These are phyloP conservation scores for Narthecium ossifragum DNA, from an alignment of 106 monocot species.

Conservation along the genomic window DNA sequence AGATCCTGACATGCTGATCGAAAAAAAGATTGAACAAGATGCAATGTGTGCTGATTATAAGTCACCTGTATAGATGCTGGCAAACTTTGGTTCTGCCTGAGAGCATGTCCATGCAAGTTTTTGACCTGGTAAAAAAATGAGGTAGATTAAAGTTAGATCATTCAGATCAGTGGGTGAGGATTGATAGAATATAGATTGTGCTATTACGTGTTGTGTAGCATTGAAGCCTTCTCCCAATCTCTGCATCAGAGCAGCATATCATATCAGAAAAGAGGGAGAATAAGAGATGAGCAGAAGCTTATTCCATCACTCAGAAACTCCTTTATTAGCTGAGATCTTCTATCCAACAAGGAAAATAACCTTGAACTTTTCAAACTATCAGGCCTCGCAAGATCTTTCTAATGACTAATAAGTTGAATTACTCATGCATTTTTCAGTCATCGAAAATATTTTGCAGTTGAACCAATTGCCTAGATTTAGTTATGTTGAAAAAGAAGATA, in stretches of 20 bases:
- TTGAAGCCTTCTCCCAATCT: constrained; percentile 44
- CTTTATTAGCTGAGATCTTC: too few relatives aligned
- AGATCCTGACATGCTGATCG: not conserved
- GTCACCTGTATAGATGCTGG: constrained; percentile 40
- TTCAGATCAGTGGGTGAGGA: not conserved
- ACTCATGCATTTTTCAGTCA: too few relatives aligned
- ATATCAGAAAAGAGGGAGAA: too few relatives aligned
- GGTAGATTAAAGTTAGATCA: not conserved
- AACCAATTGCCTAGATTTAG: too few relatives aligned
- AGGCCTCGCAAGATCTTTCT: too few relatives aligned
- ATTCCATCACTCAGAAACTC: too few relatives aligned
- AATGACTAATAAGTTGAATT: too few relatives aligned
- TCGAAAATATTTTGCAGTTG: too few relatives aligned
- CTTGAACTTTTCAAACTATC: too few relatives aligned
- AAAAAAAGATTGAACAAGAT: not conserved
- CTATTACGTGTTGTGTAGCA: constrained; percentile 66
- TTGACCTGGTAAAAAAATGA: constrained; percentile 36
- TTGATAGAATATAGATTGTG: not conserved
- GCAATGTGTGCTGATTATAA: not conserved
- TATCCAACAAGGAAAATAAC: too few relatives aligned
- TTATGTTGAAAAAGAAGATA: too few relatives aligned
- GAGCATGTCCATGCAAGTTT: constrained; percentile 76
- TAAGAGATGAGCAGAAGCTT: too few relatives aligned
- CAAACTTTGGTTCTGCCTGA: constrained; percentile 41
- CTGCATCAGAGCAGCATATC: constrained; percentile 31